Evolutionary conservation across 1,284 basidiomycete genomes (phyloP), one percentile per base, ranked within the genome.

Genomic region (Cerioporus squamosus): DNA sequence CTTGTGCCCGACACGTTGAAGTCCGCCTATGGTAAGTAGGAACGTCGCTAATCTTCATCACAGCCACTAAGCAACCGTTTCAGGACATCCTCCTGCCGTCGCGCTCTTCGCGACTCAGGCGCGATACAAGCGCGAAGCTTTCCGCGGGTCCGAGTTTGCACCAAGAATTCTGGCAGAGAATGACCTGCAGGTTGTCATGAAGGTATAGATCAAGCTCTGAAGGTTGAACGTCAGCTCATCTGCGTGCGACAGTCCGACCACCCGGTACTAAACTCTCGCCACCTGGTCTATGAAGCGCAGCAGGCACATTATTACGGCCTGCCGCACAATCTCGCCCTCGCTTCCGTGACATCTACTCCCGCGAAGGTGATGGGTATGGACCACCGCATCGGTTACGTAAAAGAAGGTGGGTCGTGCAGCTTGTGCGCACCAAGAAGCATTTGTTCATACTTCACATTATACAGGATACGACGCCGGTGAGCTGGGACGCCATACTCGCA

Each of bases 101-200:
- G 94, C 93, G 1, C 79, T 95, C 61, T 95, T 94, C 71, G 88
- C 90, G 17, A 65, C 65, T 7, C 65, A 64, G 57, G 64, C 59
- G 46, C 59, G 90, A 53, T 95, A 93, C 75, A 96, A 96, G 74
- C 86, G 90, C 12, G 94, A 96, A 69, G 84, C 92, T 0, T 96
- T 90, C 74, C 81, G 93, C 29, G 93, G 90, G 3, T 90, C 91
- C 2, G 92, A 95, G 66, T 97, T 91, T 72, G 92, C 94, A 0
- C 84, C 93, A 17, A 84, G 86, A 44, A 88, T 97, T 50, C 78
- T 97, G 18, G 79, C 87, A 0, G 88, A 95, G 46, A 82, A 87
- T 51, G 90, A 87, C 2, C 74, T 96, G 24, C 79, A 82, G 36
- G 89, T 97, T 3, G 83, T 88, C 17, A 88, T 93, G 85, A 93